Percentiles rank a stretch among this genome's conserved stretches.
phyloP scores from a whole-genome alignment of 2,329 filamentous ascomycete genomes.

The Apiospora phragmitis region DNA sequence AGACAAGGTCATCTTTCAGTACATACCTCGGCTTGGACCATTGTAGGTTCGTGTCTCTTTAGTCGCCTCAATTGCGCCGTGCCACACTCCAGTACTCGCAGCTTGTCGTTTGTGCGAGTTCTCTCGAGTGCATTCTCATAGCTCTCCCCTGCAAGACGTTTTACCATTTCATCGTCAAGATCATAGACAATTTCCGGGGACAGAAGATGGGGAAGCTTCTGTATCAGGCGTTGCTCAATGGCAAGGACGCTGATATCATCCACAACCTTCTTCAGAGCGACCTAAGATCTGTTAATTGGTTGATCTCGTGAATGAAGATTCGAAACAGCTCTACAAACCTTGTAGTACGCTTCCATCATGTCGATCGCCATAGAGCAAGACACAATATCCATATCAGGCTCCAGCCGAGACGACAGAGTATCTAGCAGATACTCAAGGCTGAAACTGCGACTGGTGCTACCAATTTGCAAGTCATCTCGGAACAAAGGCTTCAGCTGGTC shows the following conservation, averaged over 20 bases:
- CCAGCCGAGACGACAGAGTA: not conserved
- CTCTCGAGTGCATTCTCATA: conserved; percentile 21
- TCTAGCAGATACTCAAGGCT: not conserved
- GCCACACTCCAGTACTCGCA: conserved; percentile 10
- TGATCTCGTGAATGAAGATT: not conserved
- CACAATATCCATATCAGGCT: not conserved
- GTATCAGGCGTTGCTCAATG: conserved; percentile 26
- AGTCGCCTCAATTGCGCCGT: conserved; percentile 9
- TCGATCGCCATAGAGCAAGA: not conserved
- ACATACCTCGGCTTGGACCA: not conserved
- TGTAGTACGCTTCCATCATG: not conserved
- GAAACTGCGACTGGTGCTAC: rapidly evolving
- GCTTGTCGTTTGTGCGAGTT: conserved; percentile 24
- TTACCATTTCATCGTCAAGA: not conserved
- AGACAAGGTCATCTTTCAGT: not conserved
- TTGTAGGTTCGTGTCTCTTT: not conserved
- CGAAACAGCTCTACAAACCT: not conserved
- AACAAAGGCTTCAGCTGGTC: not conserved
- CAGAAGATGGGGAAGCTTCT: conserved; percentile 22
- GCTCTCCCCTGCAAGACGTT: not conserved
- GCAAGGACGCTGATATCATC: conserved; percentile 27
- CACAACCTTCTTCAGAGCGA: conserved; percentile 26
- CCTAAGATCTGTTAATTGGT: conserved; percentile 18
- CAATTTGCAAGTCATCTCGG: not conserved
- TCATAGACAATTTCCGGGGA: conserved; percentile 21